Evolutionary conservation across 2,329 filamentous ascomycete species (phyloP).

Genomic region (Fusarium agapanthi): DNA sequence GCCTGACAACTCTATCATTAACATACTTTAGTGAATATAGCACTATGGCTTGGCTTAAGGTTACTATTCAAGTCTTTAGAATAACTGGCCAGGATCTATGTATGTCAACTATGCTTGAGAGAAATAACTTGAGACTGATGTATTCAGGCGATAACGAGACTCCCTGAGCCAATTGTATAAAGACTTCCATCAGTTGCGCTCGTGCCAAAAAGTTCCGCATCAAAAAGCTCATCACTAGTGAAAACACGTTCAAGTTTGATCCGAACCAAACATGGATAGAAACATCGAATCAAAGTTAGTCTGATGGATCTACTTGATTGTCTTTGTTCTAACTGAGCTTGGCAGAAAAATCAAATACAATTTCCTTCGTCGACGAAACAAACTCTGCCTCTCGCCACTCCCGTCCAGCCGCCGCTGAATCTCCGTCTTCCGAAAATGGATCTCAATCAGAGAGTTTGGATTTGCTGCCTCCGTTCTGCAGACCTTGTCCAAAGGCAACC

Average conservation of each 20-base stretch:
- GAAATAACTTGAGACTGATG: accelerated
- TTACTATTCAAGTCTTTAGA: too few relatives aligned
- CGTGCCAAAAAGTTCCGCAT: neutral
- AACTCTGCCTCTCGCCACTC: neutral
- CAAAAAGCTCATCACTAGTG: neutral
- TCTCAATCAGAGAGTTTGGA: neutral
- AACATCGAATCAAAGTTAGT: neutral
- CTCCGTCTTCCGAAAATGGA: neutral
- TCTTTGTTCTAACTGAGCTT: accelerated
- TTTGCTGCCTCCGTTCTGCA: neutral
- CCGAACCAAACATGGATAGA: neutral
- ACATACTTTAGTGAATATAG: too few relatives aligned
- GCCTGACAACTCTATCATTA: too few relatives aligned
- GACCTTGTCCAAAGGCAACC: accelerated
- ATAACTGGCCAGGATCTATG: too few relatives aligned
- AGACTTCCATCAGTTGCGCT: neutral
- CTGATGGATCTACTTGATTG: accelerated
- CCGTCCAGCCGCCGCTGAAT: neutral
- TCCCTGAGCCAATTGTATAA: neutral
- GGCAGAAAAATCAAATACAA: neutral
- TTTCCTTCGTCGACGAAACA: neutral
- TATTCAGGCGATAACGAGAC: neutral
- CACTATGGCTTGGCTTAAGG: too few relatives aligned
- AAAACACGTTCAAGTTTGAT: neutral
- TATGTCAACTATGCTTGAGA: accelerated